Evolutionary conservation across 75 land plant genomes (phyloP).

Genomic region (Gnetum montanum): DNA sequence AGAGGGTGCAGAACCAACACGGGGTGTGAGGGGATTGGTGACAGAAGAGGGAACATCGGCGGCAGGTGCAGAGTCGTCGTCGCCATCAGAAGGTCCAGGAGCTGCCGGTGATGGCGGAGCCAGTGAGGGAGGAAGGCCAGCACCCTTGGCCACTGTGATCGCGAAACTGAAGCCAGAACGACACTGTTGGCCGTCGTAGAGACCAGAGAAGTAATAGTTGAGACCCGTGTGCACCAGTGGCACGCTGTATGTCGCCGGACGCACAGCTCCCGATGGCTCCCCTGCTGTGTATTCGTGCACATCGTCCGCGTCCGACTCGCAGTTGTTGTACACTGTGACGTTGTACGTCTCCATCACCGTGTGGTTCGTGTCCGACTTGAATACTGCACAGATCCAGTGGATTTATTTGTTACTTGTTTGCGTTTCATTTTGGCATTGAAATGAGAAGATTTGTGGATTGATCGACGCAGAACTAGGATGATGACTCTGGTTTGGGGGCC

Average conservation of each 20-base stretch:
- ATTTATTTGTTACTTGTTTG: too few relatives aligned
- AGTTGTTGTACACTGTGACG: conserved; percentile 34
- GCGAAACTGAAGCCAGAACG: conserved; percentile 30
- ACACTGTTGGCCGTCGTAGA: conserved; percentile 61
- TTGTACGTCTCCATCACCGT: conserved; percentile 59
- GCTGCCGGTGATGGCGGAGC: conserved; percentile 4
- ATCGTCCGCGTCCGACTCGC: conserved; percentile 20
- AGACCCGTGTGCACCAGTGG: conserved; percentile 39
- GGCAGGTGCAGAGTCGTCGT: too few relatives aligned
- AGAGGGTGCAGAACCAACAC: too few relatives aligned
- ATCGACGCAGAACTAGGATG: too few relatives aligned
- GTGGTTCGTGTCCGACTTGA: conserved; percentile 64
- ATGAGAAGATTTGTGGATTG: too few relatives aligned
- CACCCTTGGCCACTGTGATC: conserved; percentile 44
- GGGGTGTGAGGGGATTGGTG: too few relatives aligned
- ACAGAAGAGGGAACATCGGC: too few relatives aligned
- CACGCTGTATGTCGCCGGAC: conserved; percentile 24
- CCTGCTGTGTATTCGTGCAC: conserved; percentile 24
- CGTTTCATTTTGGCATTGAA: too few relatives aligned
- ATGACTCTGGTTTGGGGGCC: too few relatives aligned
- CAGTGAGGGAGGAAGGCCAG: conserved; percentile 39
- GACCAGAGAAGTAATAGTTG: conserved; percentile 49
- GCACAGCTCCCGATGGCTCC: conserved; percentile 14
- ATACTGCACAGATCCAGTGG: conserved; percentile 47
- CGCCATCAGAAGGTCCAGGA: too few relatives aligned